These are phyloP conservation scores for Leishmania arabica DNA, from an alignment of 208 protist species.

Conservation along the genomic window DNA sequence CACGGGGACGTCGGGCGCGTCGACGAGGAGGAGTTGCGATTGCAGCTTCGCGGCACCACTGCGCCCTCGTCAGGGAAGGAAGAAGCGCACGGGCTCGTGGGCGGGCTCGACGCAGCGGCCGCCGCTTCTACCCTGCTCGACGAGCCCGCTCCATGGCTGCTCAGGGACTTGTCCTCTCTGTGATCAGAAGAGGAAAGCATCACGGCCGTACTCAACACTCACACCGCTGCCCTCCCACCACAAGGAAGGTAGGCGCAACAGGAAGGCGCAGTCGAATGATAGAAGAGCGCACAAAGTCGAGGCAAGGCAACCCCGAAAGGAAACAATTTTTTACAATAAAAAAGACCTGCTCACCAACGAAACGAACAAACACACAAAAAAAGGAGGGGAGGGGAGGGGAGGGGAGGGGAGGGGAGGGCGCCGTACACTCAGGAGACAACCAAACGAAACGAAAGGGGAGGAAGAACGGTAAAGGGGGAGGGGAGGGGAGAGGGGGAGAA, in stretches of 20 bases:
- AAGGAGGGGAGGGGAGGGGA: no score
- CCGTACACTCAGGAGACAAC: neutral
- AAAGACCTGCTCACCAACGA: neutral
- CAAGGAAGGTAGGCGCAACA: neutral
- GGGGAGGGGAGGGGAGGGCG: no score
- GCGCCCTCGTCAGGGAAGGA: neutral
- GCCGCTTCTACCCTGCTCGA: neutral
- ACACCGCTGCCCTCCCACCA: neutral
- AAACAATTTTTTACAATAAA: neutral
- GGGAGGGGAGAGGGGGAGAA: no score
- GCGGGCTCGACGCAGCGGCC: neutral
- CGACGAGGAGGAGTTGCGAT: neutral
- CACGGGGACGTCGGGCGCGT: conserved; percentile 8
- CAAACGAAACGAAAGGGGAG: neutral
- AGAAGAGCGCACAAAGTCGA: neutral
- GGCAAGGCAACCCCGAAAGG: neutral
- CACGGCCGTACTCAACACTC: neutral
- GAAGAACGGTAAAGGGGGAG: neutral
- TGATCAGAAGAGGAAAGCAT: conserved; percentile 9
- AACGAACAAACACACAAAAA: neutral
- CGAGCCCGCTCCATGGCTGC: neutral
- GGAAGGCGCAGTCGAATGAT: neutral
- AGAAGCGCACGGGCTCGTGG: conserved; percentile 5
- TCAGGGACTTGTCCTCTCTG: neutral
- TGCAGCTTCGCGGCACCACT: neutral